phyloP scores from a whole-genome alignment of 768 basidiomycete genomes.

The Tulasnella sp. region DNA sequence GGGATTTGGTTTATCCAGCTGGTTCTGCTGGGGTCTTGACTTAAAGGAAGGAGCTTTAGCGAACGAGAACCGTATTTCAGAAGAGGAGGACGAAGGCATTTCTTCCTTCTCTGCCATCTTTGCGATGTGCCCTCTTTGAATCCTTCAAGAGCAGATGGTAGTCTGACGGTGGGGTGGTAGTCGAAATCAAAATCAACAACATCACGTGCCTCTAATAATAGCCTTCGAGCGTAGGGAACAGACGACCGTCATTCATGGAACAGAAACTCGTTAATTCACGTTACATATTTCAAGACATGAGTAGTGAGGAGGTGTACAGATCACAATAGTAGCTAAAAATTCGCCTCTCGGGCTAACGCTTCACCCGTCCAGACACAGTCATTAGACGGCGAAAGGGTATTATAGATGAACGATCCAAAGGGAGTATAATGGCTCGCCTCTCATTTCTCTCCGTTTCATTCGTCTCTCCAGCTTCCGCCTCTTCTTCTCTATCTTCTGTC shows the following conservation, averaged over 20 bases:
- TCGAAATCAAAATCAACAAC: not conserved
- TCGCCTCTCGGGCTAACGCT: not conserved
- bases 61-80: not conserved
- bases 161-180: not conserved
- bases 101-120: not conserved
- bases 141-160: not conserved
- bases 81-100: not conserved
- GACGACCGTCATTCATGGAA: not conserved
- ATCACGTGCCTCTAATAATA: not conserved
- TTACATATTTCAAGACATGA: slow-evolving; percentile 3
- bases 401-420: slow-evolving; percentile 11
- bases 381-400: not conserved
- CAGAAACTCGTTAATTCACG: not conserved
- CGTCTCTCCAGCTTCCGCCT: slow-evolving; percentile 23
- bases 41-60: not conserved
- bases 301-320: not conserved
- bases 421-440: slow-evolving; percentile 19
- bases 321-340: not conserved
- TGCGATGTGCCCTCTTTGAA: not conserved
- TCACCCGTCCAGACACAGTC: not conserved
- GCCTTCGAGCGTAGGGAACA: not conserved
- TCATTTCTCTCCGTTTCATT: not conserved
- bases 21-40: not conserved
- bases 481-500: slow-evolving; percentile 21
- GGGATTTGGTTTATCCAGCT: not conserved